Base-by-base conservation (phyloP, 352 stramenopile species). In the Bremia lactucae region DNA sequence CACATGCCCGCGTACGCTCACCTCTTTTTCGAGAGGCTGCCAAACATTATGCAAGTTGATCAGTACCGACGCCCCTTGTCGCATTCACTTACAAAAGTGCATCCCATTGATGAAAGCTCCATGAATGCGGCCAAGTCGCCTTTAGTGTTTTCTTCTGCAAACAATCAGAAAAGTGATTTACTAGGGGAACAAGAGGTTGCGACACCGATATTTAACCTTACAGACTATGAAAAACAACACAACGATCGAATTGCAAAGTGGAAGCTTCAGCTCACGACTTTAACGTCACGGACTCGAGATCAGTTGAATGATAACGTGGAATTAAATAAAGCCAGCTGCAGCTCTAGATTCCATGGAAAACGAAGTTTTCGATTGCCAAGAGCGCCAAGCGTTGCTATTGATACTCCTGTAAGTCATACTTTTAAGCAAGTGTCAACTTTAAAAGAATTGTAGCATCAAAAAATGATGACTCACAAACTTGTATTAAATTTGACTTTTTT, bases 21-120 rank as follows among this genome's bases (percentile, higher is more conserved):
- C 21, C 46, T 75, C 5, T 68, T 83, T 44, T 86, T 86, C 25
- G 68, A 82, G 33, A 49, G 52, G 22, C 46, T 86, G n/a, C 70
- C 73, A 11, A 74, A 72, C 21, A 54, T 86, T 2, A 53, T 73
- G 10, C 64, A 84, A 23, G 55, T 86, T 28, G 68, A 83, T 19
- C 58, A 75, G 9, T 69, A 68, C 24, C 67, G 67, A 31, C 69
- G 69, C 11, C 45, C 24, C n/a, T n/a, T n/a, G n/a, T n/a, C n/a
- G n/a, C n/a, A n/a, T n/a, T n/a, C n/a, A n/a, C n/a, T n/a, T n/a
- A n/a, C n/a, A n/a, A n/a, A n/a, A n/a, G n/a, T n/a, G n/a, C n/a
- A n/a, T n/a, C n/a, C n/a, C n/a, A n/a, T n/a, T n/a, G n/a, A n/a
- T n/a, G n/a, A n/a, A n/a, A n/a, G n/a, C n/a, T n/a, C n/a, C n/a